Evolutionary conservation across 2,329 filamentous ascomycete species (phyloP).

Genomic region (Colletotrichum noveboracense): DNA sequence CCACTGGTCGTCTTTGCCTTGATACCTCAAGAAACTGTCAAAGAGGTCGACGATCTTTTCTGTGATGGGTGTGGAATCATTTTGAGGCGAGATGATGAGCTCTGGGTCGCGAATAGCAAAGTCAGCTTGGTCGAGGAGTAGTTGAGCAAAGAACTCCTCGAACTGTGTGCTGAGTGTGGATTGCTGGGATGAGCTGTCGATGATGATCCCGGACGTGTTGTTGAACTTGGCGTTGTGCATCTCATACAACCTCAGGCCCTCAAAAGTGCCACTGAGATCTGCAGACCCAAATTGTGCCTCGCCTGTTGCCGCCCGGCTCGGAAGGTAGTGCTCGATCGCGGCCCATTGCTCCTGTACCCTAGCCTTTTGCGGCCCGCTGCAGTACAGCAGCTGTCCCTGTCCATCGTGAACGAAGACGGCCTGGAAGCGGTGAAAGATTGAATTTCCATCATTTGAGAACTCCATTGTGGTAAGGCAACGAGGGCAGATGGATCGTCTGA

Average conservation of each 20-base stretch:
- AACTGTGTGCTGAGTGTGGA: background rate
- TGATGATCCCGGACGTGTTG: background rate
- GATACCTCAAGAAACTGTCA: slow-evolving; percentile 28
- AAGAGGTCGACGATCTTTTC: slow-evolving; percentile 23
- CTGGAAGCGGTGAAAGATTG: slow-evolving; percentile 19
- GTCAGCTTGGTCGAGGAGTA: slow-evolving; percentile 13
- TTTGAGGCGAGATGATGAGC: background rate
- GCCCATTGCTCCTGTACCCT: slow-evolving; percentile 6
- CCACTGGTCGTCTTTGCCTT: slow-evolving; percentile 28
- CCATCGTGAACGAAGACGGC: slow-evolving; percentile 14
- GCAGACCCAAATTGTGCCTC: background rate
- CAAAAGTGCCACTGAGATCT: background rate
- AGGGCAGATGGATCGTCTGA: background rate
- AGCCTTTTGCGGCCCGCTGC: background rate
- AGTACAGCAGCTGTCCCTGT: slow-evolving; percentile 10
- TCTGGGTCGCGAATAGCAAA: slow-evolving; percentile 9
- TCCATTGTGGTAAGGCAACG: slow-evolving; percentile 7
- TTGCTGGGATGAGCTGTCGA: background rate
- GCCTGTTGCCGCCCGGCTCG: background rate
- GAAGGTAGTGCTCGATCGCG: background rate
- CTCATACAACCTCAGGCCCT: slow-evolving; percentile 6
- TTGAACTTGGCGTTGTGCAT: background rate
- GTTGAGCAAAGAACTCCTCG: slow-evolving; percentile 1
- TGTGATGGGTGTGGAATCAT: background rate
- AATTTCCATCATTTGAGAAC: slow-evolving; percentile 18